Base-by-base conservation (phyloP, 2,329 filamentous ascomycete genomes). In the Thielaviopsis populi region DNA sequence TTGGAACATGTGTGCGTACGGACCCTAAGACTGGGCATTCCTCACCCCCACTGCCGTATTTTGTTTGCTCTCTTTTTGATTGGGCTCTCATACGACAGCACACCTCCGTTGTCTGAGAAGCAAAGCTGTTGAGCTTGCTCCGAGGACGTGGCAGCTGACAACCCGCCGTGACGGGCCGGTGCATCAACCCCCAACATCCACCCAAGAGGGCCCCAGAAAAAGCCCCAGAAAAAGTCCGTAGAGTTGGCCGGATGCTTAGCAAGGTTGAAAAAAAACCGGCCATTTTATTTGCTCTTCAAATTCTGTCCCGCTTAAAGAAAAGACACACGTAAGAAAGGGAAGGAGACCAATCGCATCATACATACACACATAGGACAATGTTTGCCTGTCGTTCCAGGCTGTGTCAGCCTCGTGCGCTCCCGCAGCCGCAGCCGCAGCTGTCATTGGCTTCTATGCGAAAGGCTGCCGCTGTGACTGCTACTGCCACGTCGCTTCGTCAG, bases 331-430 rank as follows among this genome's bases (percentile, higher is more conserved):
- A 42, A 43, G 24, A 59, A 53, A 61, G 60, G 27, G 30, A 58
- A 56, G 11, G 2, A 27, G 42, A 8, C 58, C 40, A 61, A 61
- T 61, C 17, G 19, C 22, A 64, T 61, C 40, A 30, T 61, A 22
- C 30, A 37, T 42, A 53, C 11, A 54, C 13, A 27, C 10, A 54
- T 27, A 54, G 24, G 7, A 56, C 13, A 56, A 56, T 66, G 64
- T 40, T 56, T 56, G 56, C 48, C 61, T 61, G 46, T 43, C 46
- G 54, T 10, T 40, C 63, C 40, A 62, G 58, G 61, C 58, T 54
- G 61, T 61, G 56, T 19, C 64, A 66, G 64, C 64, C 61, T 66
- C 61, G 64, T 63, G 64, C 64, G 27, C 41, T 59, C 19, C 48
- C 58, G 59, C 63, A n/a, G 27, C 48, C 61, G 63, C 61, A 61